Evolutionary conservation across 2,329 filamentous ascomycete genomes (phyloP).

Genomic region (Pseudocercospora eumusae): DNA sequence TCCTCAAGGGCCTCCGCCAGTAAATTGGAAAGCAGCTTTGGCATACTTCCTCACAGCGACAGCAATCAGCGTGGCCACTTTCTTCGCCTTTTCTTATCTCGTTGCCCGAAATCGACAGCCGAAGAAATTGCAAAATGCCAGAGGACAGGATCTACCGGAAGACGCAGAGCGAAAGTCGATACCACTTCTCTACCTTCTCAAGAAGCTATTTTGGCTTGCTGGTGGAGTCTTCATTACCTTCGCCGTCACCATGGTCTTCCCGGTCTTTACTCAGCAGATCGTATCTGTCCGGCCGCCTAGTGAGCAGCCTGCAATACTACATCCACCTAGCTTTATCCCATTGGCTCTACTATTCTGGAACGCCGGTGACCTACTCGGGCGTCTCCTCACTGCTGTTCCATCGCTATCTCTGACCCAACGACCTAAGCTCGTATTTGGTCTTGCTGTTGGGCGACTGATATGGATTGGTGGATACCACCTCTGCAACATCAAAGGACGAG

Average conservation of each 20-base stretch:
- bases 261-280: slow-evolving; percentile 73
- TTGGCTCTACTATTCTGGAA: slow-evolving; percentile 94
- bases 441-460: slow-evolving; percentile 64
- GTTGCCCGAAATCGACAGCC: slow-evolving; percentile 47
- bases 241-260: slow-evolving; percentile 86
- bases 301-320: slow-evolving; percentile 61
- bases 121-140: slow-evolving; percentile 21
- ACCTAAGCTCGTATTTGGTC: slow-evolving; percentile 66
- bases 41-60: slow-evolving; percentile 90
- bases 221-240: slow-evolving; percentile 80
- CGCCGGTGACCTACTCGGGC: slow-evolving; percentile 76
- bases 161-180: slow-evolving; percentile 40
- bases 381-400: slow-evolving; percentile 65
- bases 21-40: slow-evolving; percentile 72
- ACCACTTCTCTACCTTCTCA: slow-evolving; percentile 66
- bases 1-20: slow-evolving; percentile 41
- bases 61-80: slow-evolving; percentile 66
- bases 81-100: slow-evolving; percentile 75
- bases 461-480: slow-evolving; percentile 86
- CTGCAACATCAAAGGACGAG: slow-evolving; percentile 80
- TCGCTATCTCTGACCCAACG: slow-evolving; percentile 59
- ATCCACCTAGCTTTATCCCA: slow-evolving; percentile 79
- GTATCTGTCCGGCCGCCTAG: slow-evolving; percentile 45
- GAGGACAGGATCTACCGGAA: slow-evolving; percentile 8
- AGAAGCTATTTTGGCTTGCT: slow-evolving; percentile 77